Conservation (phyloP, 345 rosid species). For the Luvunga scandens region DNA sequence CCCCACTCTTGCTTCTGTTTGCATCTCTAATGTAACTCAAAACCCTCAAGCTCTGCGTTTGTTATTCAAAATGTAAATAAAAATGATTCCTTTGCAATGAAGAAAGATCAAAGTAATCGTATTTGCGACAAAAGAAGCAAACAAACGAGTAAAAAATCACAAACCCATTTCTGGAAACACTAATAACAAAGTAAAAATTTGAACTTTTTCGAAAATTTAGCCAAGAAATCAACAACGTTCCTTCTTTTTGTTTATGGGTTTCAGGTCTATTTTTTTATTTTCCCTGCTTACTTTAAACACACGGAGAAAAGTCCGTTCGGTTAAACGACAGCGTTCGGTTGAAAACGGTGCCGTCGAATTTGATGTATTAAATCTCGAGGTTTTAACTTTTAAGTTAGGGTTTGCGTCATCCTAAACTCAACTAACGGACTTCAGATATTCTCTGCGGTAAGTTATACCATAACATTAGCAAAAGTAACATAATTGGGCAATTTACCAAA, state of each 20-base stretch:
- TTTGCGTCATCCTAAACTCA: background rate
- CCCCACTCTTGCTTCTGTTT: slow-evolving; percentile 81
- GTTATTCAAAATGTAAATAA: background rate
- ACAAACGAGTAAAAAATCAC: background rate
- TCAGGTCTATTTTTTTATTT: background rate
- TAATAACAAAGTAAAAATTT: background rate
- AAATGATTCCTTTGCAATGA: background rate
- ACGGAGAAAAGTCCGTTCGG: no score
- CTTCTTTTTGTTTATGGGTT: background rate
- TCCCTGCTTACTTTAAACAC: background rate
- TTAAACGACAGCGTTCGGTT: background rate
- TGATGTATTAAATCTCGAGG: background rate
- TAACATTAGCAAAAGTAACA: background rate
- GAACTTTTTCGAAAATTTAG: background rate
- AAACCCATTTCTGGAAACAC: background rate
- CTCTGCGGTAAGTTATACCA: background rate
- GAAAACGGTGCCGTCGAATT: slow-evolving; percentile 2
- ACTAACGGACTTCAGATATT: background rate
- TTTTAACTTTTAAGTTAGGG: background rate
- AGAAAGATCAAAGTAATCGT: background rate
- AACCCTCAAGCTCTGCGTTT: background rate
- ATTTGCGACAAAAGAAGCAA: background rate
- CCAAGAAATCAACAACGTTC: background rate
- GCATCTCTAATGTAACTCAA: slow-evolving; percentile 42
- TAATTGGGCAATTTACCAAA: no score